Percentiles rank a stretch among this genome's conserved stretches.
These are phyloP conservation scores for Aspergillus taichungensis DNA, from an alignment of 495 filamentous ascomycete species.

Conservation along the genomic window DNA sequence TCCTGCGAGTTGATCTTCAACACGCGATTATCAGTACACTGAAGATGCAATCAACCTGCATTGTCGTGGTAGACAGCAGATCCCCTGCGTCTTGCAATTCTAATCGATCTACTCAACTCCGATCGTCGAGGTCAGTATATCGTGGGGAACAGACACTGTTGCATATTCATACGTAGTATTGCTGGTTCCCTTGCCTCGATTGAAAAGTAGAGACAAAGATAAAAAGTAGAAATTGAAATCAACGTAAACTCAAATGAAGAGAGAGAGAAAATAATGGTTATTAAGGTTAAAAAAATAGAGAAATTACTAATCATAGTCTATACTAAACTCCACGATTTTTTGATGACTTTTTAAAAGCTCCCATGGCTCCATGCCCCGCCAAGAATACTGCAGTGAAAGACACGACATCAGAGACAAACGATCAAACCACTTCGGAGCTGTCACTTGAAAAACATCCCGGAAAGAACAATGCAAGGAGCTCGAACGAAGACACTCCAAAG, in stretches of 20 bases:
- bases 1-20: no score
- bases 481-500: constrained; percentile 5
- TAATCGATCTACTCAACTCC: no score
- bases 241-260: neutral
- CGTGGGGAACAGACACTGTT: no score
- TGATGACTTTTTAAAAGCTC: neutral
- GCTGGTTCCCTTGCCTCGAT: no score
- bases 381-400: neutral
- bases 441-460: neutral
- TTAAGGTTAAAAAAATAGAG: neutral
- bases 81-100: no score
- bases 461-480: constrained; percentile 4
- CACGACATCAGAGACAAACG: neutral
- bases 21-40: no score
- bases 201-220: no score
- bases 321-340: constrained; percentile 13
- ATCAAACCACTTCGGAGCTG: neutral
- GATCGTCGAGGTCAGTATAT: no score
- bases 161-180: no score
- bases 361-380: constrained; percentile 5
- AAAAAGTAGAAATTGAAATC: neutral
- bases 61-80: no score
- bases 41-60: no score
- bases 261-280: neutral
- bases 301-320: constrained; percentile 5